Evolutionary conservation across 164 flowering plant genomes (phyloP).

Genomic region (Taxillus chinensis): DNA sequence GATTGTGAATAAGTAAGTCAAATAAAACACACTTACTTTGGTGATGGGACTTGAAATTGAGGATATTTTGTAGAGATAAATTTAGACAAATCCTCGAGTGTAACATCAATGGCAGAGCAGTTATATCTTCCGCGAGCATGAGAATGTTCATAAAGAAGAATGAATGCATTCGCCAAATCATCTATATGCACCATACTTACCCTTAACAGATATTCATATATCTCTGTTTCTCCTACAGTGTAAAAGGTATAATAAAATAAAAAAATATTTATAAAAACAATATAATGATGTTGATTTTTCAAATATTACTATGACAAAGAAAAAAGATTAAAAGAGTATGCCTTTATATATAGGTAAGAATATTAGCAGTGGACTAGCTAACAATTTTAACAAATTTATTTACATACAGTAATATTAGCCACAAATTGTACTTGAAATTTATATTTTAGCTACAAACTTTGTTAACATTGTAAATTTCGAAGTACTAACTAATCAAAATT

Average conservation of each 20-base stretch:
- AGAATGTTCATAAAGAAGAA: conserved; percentile 6
- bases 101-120: conserved; percentile 3
- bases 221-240: neutral
- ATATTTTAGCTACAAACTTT: no score
- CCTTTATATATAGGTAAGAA: no score
- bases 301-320: neutral
- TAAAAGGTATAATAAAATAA: neutral
- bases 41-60: conserved; percentile 1
- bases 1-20: no score
- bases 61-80: conserved; percentile 8
- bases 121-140: conserved; percentile 12
- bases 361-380: no score
- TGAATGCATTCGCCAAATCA: conserved; percentile 13
- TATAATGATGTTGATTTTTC: no score
- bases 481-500: no score
- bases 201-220: neutral
- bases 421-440: no score
- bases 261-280: neutral
- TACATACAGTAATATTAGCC: no score
- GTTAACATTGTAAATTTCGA: no score
- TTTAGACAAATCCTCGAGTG: conserved; percentile 3
- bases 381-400: no score
- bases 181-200: conserved; percentile 10
- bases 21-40: conserved; percentile 6
- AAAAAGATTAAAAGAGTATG: neutral